Base-by-base conservation (phyloP, 495 filamentous ascomycete genomes). In the Hypoxylon subgilvum region DNA sequence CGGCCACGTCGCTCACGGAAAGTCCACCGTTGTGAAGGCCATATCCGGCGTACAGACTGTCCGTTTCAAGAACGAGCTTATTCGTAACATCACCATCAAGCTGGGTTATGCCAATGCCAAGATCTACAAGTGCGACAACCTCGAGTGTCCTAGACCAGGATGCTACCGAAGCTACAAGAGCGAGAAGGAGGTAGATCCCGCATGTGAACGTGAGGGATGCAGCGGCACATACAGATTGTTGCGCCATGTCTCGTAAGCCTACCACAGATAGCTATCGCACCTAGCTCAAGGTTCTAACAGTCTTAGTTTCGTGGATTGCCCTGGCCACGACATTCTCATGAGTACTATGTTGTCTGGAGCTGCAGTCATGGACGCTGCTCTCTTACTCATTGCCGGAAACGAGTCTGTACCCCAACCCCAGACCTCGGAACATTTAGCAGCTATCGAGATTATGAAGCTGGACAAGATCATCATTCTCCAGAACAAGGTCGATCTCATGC, bases 291-390 rank as follows among this genome's bases (percentile, higher is more conserved):
- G 48, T 34, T 21, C 43, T 68, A 23, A 65, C 53, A 28, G 4
- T 9, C 41, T 54, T 59, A 91, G 86, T 12, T 98, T 98, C 73
- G 95, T 98, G 52, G 94, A 98, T 75, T 98, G 94, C 82, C 94
- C 94, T 28, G 94, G 94, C 75, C 94, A 98, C 87, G 94, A 98
- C 77, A 98, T 98, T 90, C 91, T 98, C 69, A 98, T 98, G 94
- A 96, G 92, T 75, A 98, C 94, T 54, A 98, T 97, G 94, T 86
- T 97, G 77, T 98, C 94, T 71, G 95, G 94, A 69, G 94, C 94
- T 67, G 94, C 94, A 35, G 94, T 98, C 81, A 98, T 98, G 94
- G 94, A 98, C 74, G 94, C 94, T 42, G 95, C 95, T 25, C 83
- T 98, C 23, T 85, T 98, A 23, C 81, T 98, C 34, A 97, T 98